Percentiles rank a stretch among this genome's conserved stretches.
phyloP scores from a whole-genome alignment of 805 yeast species.

The Cyberlindnera bimundalis region DNA sequence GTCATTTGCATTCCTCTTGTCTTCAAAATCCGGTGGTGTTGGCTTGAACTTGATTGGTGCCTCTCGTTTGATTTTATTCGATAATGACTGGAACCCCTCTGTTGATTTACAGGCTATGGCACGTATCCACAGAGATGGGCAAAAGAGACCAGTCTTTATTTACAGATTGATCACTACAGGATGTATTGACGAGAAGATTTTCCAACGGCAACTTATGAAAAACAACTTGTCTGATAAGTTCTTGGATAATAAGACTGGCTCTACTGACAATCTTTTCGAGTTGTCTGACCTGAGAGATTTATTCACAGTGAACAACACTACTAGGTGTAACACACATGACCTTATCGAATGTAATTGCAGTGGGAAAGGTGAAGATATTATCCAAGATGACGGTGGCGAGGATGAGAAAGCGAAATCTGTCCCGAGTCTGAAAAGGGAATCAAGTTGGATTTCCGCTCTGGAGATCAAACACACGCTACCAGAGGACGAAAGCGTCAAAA shows the following conservation, averaged over 20 bases:
- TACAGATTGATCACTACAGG: constrained; percentile 87
- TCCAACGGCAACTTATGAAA: constrained; percentile 87
- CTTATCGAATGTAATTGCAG: constrained; percentile 60
- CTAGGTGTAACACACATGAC: constrained; percentile 73
- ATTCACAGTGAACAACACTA: constrained; percentile 52
- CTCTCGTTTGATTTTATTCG: constrained; percentile 77
- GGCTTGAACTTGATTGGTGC: constrained; percentile 92
- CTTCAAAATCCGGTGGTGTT: constrained; percentile 91
- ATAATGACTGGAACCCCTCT: constrained; percentile 97
- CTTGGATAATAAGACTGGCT: constrained; percentile 39
- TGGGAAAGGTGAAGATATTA: constrained; percentile 46
- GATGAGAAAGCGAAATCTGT: constrained; percentile 15
- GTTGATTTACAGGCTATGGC: constrained; percentile 94
- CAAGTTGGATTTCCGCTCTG: constrained; percentile 25
- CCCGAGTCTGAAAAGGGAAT: constrained; percentile 7
- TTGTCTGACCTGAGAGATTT: constrained; percentile 67
- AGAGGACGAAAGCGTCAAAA: constrained; percentile 26
- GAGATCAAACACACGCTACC: constrained; percentile 13
- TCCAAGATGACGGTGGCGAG: constrained; percentile 19
- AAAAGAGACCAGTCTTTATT: constrained; percentile 68
- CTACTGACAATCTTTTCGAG: constrained; percentile 66
- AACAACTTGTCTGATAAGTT: constrained; percentile 73
- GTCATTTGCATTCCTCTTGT: constrained; percentile 63
- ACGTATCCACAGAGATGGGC: constrained; percentile 92
- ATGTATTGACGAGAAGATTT: constrained; percentile 88